Conservation (phyloP, 1,284 basidiomycete genomes). For the Schizophyllum amplum region DNA sequence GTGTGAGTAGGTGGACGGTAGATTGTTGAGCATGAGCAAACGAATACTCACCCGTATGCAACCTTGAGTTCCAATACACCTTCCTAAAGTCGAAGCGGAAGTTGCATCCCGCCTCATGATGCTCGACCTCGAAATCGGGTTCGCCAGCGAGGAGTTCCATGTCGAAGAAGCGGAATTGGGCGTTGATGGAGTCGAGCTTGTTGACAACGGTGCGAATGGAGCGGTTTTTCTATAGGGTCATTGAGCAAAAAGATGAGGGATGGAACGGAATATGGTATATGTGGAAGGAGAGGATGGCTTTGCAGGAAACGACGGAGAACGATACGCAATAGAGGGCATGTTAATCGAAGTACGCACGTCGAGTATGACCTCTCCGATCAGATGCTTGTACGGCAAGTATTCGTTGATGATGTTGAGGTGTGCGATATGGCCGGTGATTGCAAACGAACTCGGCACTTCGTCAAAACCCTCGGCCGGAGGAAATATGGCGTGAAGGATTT, state of each 20-base stretch:
- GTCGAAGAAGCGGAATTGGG: slow-evolving; percentile 86
- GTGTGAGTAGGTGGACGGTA: background rate
- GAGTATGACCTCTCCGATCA: slow-evolving; percentile 88
- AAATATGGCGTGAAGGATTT: slow-evolving; percentile 2
- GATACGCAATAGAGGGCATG: background rate
- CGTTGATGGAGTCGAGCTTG: slow-evolving; percentile 86
- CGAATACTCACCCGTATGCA: slow-evolving; percentile 44
- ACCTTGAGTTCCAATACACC: slow-evolving; percentile 97
- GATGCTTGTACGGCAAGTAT: slow-evolving; percentile 84
- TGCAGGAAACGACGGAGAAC: background rate
- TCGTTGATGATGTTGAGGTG: slow-evolving; percentile 90
- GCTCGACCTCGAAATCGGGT: slow-evolving; percentile 76
- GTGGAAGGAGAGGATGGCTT: slow-evolving; percentile 5
- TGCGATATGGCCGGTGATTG: slow-evolving; percentile 21
- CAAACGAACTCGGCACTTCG: background rate
- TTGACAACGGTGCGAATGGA: slow-evolving; percentile 88
- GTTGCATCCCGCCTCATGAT: slow-evolving; percentile 74
- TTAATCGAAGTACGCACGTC: slow-evolving; percentile 55
- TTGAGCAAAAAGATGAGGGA: background rate
- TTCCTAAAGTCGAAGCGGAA: slow-evolving; percentile 94
- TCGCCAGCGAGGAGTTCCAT: slow-evolving; percentile 97
- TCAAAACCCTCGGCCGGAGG: background rate
- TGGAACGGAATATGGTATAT: slow-evolving; percentile 3
- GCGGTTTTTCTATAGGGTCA: slow-evolving; percentile 67
- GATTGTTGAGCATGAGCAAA: too few species aligned